A percentile compares a stretch with the other conserved stretches of the same genome.
Evolutionary conservation across 140 eudicot species (phyloP).

Genomic region (Erigeron philadelphicus): DNA sequence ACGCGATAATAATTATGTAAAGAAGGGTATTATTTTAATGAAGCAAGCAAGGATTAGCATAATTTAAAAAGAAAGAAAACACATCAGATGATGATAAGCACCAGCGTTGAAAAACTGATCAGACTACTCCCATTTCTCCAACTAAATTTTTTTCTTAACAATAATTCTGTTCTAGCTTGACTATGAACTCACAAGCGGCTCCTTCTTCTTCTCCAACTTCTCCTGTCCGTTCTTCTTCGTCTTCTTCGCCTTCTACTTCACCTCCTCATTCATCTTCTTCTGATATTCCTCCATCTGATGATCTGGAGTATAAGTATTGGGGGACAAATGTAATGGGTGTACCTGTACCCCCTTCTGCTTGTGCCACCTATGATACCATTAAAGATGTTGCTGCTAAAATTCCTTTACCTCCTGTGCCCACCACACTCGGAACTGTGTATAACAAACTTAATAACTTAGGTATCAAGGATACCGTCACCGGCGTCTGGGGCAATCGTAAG

Average conservation of each 20-base stretch:
- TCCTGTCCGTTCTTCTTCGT: too few species aligned
- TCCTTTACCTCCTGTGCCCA: slow-evolving; percentile 45
- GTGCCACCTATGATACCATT: slow-evolving; percentile 21
- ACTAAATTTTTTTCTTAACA: too few species aligned
- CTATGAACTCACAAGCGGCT: slow-evolving; percentile 13
- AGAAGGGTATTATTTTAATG: too few species aligned
- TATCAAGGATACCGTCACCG: slow-evolving; percentile 54
- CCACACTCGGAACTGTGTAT: slow-evolving; percentile 40
- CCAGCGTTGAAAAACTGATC: too few species aligned
- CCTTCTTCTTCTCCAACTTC: too few species aligned
- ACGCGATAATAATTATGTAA: too few species aligned
- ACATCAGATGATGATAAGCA: too few species aligned
- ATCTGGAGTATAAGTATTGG: slow-evolving; percentile 1
- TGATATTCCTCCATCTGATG: background rate
- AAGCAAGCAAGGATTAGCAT: too few species aligned
- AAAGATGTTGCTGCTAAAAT: too few species aligned
- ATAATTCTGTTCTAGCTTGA: background rate
- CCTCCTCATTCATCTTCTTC: slow-evolving; percentile 10
- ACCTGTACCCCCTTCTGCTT: slow-evolving; percentile 16
- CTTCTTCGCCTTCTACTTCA: too few species aligned
- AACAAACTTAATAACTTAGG: slow-evolving; percentile 54
- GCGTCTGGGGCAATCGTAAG: slow-evolving; percentile 67
- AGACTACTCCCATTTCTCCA: too few species aligned
- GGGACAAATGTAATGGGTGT: slow-evolving; percentile 25
- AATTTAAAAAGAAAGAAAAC: too few species aligned